Evolutionary conservation across 805 yeast species (phyloP).

Genomic region (Yamadazyma nakazawae): DNA sequence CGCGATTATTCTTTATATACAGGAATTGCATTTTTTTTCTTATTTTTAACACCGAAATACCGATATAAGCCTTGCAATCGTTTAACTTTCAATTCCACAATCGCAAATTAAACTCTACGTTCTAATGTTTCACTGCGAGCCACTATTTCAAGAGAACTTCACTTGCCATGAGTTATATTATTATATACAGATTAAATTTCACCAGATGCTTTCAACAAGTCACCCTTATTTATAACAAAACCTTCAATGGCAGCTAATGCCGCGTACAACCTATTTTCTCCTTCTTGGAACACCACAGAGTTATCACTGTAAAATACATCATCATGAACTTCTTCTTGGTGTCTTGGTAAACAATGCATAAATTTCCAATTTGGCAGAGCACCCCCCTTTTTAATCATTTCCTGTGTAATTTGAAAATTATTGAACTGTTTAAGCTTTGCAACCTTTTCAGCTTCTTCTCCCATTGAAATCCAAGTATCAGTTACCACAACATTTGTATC

Average conservation of each 20-base stretch:
- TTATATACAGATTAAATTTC: constrained; percentile 2
- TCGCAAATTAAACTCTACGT: too few relatives aligned
- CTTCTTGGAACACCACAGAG: constrained; percentile 90
- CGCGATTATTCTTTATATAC: too few relatives aligned
- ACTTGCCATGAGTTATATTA: not conserved
- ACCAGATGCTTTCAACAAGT: constrained; percentile 28
- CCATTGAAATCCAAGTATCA: constrained; percentile 98
- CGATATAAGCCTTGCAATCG: too few relatives aligned
- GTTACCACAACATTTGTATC: constrained; percentile 84
- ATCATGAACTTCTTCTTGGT: constrained; percentile 89
- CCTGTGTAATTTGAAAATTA: constrained; percentile 80
- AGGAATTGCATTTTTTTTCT: too few relatives aligned
- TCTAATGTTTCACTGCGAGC: not conserved
- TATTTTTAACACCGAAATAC: too few relatives aligned
- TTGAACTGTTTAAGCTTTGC: constrained; percentile 73
- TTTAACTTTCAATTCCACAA: too few relatives aligned
- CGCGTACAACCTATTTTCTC: constrained; percentile 93
- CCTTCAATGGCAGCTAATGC: constrained; percentile 93
- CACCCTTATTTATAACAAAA: constrained; percentile 82
- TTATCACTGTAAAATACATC: constrained; percentile 80
- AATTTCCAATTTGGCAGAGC: constrained; percentile 73
- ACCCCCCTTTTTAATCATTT: constrained; percentile 56
- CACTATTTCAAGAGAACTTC: not conserved
- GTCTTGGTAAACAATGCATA: constrained; percentile 98
- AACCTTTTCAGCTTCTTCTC: constrained; percentile 79